These are phyloP conservation scores for Helminthosporium solani DNA, from an alignment of 2,329 filamentous ascomycete genomes.

Conservation along the genomic window DNA sequence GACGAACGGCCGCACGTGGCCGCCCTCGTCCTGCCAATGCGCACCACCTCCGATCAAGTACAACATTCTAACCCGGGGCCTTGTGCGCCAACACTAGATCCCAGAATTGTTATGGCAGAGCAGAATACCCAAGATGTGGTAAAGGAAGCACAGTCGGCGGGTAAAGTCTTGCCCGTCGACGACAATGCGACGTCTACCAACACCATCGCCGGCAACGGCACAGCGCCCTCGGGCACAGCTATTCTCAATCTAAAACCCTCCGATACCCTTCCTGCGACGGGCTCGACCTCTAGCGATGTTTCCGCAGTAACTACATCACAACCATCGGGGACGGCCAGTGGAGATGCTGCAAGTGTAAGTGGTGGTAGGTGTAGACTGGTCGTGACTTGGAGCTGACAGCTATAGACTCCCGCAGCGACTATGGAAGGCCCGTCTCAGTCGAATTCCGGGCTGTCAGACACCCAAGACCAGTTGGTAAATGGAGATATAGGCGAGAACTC, in stretches of 20 bases:
- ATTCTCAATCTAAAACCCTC: slow-evolving; percentile 28
- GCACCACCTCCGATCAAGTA: slow-evolving; percentile 22
- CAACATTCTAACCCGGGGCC: slow-evolving; percentile 35
- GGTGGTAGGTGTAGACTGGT: slow-evolving; percentile 8
- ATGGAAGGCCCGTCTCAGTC: slow-evolving; percentile 12
- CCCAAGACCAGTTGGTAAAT: slow-evolving; percentile 34
- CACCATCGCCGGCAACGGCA: slow-evolving; percentile 55
- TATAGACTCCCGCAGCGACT: slow-evolving; percentile 14
- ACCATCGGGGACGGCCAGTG: slow-evolving; percentile 18
- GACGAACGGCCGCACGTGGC: slow-evolving; percentile 15
- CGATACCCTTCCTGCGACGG: slow-evolving; percentile 43
- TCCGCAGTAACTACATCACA: slow-evolving; percentile 16
- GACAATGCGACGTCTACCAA: slow-evolving; percentile 62
- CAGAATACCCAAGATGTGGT: slow-evolving; percentile 69
- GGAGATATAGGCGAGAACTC: slow-evolving; percentile 39
- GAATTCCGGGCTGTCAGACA: slow-evolving; percentile 14
- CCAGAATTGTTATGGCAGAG: slow-evolving; percentile 71
- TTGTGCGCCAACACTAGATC: slow-evolving; percentile 44
- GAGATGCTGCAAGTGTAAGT: slow-evolving; percentile 22
- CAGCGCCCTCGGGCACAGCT: slow-evolving; percentile 40
- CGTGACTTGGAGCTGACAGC: slow-evolving; percentile 13
- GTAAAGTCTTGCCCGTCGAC: slow-evolving; percentile 64
- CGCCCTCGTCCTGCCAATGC: slow-evolving; percentile 12
- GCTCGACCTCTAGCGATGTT: slow-evolving; percentile 24
- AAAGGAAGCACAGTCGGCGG: slow-evolving; percentile 68